Evolutionary conservation across 768 basidiomycete genomes (phyloP).

Genomic region (Termitomyces heimii): DNA sequence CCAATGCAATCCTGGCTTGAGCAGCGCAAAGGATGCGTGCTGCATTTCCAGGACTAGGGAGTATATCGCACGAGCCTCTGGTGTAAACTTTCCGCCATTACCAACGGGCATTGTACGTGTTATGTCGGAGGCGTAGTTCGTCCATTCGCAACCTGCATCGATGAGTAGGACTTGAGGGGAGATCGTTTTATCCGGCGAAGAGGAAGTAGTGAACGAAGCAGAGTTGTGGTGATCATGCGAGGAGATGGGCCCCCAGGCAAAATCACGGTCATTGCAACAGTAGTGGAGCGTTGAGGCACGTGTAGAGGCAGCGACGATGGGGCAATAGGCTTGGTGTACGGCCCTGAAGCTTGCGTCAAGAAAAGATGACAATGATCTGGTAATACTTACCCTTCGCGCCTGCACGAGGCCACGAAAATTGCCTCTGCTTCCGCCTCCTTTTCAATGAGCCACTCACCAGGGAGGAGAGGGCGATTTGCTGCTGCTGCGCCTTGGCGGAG

Average conservation of each 20-base stretch:
- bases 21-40: slow-evolving; percentile 62
- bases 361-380: neutral
- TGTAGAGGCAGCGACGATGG: slow-evolving; percentile 85
- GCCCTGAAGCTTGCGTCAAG: slow-evolving; percentile 38
- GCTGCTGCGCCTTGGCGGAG: slow-evolving; percentile 40
- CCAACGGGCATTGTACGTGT: slow-evolving; percentile 90
- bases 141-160: slow-evolving; percentile 93
- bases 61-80: slow-evolving; percentile 79
- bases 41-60: slow-evolving; percentile 90
- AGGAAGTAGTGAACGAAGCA: slow-evolving; percentile 35
- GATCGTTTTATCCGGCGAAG: slow-evolving; percentile 29
- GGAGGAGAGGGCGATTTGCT: slow-evolving; percentile 50
- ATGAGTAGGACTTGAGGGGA: slow-evolving; percentile 77
- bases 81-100: slow-evolving; percentile 85
- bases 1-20: slow-evolving; percentile 84
- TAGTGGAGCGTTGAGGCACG: slow-evolving; percentile 91
- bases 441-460: slow-evolving; percentile 83
- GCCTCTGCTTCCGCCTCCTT: slow-evolving; percentile 95
- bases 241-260: slow-evolving; percentile 76
- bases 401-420: slow-evolving; percentile 85
- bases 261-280: slow-evolving; percentile 86
- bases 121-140: slow-evolving; percentile 43
- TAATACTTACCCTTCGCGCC: slow-evolving; percentile 72
- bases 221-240: slow-evolving; percentile 50
- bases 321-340: slow-evolving; percentile 84